Evolutionary conservation across 257 asterid genomes (phyloP), one percentile per base, ranked within the genome.

Genomic region (Solanum chilense): DNA sequence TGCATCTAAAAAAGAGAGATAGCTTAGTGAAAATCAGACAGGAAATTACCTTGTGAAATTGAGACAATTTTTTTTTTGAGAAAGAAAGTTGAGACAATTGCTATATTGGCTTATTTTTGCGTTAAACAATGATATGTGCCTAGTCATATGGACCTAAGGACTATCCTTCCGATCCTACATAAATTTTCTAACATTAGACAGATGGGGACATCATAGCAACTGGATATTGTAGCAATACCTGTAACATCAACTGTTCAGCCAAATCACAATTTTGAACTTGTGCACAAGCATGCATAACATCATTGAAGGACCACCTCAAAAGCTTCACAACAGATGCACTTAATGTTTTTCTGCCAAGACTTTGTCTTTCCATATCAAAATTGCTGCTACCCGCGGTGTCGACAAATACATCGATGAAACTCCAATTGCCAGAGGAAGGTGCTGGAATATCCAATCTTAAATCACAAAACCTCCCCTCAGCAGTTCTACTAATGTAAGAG

Each of bases 201-300:
- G 37, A 49, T 81, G 45, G 85, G 52, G 29, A 81, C 44, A 29
- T 80, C 69, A 29, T 18, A 49, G 71, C 83, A 85, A 69, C 47
- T 87, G 41, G 47, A 44, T 42, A 77, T 25, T 45, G 37, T 39
- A 82, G 80, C 9, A 58, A 31, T 93, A 96, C 99, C 99, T 96
- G 98, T 52, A 88, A 88, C 88, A 96, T 89, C 88, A 95, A 92
- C 88, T 90, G 91, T 90, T 94, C 95, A 18, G 98, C 98, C 91
- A 95, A 90, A 86, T 78, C 33, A 88, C 87, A 85, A 87, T 94
- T 92, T 86, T 69, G 89, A 83, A 84, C 89, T 58, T 49, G 83
- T 89, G 95, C 98, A 90, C 98, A 95, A 81, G 96, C 91, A 66
- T 93, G 94, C 75, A 96, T 88, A 62, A 96, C 91, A 86, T 94